phyloP scores from a whole-genome alignment of 2,329 filamentous ascomycete genomes.

The Scytalidium lignicola region DNA sequence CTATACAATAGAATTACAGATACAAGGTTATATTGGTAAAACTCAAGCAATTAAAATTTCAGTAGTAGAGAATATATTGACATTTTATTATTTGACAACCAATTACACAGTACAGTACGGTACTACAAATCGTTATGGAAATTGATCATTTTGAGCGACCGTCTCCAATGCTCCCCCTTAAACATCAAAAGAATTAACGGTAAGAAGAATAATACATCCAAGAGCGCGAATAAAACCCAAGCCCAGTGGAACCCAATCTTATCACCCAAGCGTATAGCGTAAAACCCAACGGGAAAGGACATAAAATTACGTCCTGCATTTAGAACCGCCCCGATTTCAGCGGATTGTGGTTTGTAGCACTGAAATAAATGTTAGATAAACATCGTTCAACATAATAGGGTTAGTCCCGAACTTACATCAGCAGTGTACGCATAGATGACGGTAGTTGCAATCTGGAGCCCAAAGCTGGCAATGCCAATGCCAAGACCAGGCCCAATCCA shows the following conservation, averaged over 20 bases:
- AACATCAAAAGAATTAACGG: background rate
- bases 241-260: background rate
- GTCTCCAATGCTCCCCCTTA: background rate
- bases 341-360: background rate
- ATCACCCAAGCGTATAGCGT: background rate
- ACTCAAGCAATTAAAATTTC: too few species aligned
- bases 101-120: background rate
- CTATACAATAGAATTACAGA: too few species aligned
- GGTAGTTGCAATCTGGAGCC: conserved; percentile 22
- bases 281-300: background rate
- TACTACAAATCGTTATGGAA: background rate
- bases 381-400: background rate
- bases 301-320: background rate
- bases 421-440: background rate
- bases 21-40: too few species aligned
- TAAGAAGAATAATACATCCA: background rate
- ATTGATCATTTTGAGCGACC: background rate
- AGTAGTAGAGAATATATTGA: too few species aligned
- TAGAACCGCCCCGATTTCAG: background rate
- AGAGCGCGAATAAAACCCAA: background rate
- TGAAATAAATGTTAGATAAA: background rate
- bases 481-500: conserved; percentile 24
- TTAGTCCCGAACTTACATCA: background rate
- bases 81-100: background rate
- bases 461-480: conserved; percentile 23